A percentile compares a stretch with the other conserved stretches of the same genome.
phyloP scores from a whole-genome alignment of 495 filamentous ascomycete species.

The Lichenothelia convexa region DNA sequence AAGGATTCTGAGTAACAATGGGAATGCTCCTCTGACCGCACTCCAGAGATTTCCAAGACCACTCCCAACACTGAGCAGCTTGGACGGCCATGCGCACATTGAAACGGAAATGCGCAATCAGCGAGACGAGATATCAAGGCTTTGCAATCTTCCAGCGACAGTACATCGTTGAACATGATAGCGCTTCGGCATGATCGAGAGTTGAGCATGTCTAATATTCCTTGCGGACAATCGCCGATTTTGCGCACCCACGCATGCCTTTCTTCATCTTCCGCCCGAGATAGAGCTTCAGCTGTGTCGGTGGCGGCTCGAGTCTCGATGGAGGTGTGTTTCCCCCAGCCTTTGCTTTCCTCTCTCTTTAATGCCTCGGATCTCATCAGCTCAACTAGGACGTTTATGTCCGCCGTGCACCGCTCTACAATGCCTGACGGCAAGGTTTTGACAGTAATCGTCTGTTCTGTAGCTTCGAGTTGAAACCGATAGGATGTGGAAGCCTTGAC shows the following conservation, averaged over 20 bases:
- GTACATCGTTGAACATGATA: slow-evolving; percentile 89
- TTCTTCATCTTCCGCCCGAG: not conserved
- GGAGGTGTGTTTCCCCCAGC: not conserved
- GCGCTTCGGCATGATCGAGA: slow-evolving; percentile 78
- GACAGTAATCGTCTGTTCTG: slow-evolving; percentile 26
- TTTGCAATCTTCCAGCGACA: slow-evolving; percentile 47
- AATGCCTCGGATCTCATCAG: slow-evolving; percentile 46
- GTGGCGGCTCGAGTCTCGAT: not conserved
- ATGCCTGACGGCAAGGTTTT: slow-evolving; percentile 49
- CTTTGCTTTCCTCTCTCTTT: slow-evolving; percentile 16
- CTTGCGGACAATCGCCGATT: slow-evolving; percentile 49
- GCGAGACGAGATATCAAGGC: slow-evolving; percentile 43
- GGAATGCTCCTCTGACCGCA: no score
- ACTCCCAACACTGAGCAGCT: no score
- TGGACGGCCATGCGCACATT: slow-evolving; percentile 43
- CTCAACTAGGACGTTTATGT: slow-evolving; percentile 48
- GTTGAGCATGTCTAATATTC: slow-evolving; percentile 74
- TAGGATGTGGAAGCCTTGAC: slow-evolving; percentile 8
- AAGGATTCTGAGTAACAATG: no score
- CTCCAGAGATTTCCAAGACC: no score
- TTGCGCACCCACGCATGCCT: slow-evolving; percentile 32
- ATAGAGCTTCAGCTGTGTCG: not conserved
- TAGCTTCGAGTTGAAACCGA: slow-evolving; percentile 7
- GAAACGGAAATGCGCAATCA: slow-evolving; percentile 67
- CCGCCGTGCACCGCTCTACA: slow-evolving; percentile 51